Evolutionary conservation across 2,329 filamentous ascomycete genomes (phyloP).

Genomic region (Trichoderma lentiforme): DNA sequence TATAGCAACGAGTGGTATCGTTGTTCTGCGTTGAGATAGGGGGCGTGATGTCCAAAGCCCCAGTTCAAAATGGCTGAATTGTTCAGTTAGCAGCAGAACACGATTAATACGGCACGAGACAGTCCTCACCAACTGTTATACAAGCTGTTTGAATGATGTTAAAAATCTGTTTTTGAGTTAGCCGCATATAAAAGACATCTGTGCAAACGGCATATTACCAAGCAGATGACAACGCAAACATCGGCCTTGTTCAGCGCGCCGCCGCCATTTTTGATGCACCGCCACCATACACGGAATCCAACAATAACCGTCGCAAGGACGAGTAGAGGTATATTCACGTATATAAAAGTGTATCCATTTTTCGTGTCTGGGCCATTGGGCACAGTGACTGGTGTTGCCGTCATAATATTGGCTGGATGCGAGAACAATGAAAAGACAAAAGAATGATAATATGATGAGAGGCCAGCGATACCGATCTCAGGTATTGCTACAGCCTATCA

Average conservation of each 20-base stretch:
- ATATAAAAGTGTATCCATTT: conserved; percentile 3
- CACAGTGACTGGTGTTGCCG: neutral
- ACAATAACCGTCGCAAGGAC: neutral
- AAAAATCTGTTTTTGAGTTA: neutral
- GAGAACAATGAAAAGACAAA: neutral
- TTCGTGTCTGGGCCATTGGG: conserved; percentile 4
- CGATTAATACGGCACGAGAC: neutral
- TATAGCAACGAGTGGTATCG: conserved; percentile 13
- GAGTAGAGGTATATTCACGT: conserved; percentile 10
- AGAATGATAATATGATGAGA: neutral
- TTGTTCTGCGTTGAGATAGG: neutral
- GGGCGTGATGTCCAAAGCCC: conserved; percentile 9
- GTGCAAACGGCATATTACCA: neutral
- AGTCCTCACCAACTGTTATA: neutral
- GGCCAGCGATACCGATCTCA: neutral
- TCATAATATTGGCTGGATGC: neutral
- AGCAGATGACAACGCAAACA: conserved; percentile 7
- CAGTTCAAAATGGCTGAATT: neutral
- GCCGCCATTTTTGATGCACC: neutral
- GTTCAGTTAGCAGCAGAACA: neutral
- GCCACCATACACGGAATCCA: conserved; percentile 12
- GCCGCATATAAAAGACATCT: neutral
- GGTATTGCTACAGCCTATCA: neutral
- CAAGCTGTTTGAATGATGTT: conserved; percentile 1
- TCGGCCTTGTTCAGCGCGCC: conserved; percentile 3